Evolutionary conservation across 1,139 yeast genomes (phyloP), one percentile per base, ranked within the genome.

Genomic region (Wickerhamomyces sp.): DNA sequence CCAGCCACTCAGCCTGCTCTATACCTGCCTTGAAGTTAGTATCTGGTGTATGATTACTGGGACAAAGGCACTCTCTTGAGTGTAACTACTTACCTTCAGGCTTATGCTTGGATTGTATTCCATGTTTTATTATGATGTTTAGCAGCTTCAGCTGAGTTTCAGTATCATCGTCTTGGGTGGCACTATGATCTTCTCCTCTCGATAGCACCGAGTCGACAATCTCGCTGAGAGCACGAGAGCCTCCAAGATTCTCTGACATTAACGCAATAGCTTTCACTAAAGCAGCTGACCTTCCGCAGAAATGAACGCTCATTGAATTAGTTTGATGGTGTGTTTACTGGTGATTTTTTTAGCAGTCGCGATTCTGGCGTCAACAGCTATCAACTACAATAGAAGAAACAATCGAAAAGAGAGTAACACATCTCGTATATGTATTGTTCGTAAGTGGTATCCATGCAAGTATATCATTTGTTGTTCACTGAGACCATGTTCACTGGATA

Each of bases 111-210:
- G 43, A 37, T 6, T 42, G 46, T 11, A 46, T 39, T 13, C 54
- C 55, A 29, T 46, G 48, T 26, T 41, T 45, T 27, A 52, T 43
- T 11, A 52, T 52, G 10, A 50, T 34, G 13, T 35, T 37, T 15
- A 52, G 27, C 14, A 32, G 34, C 38, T 45, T 42, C 23, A 42
- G 37, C 27, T 47, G 43, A 14, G 46, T 40, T 9, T 41, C 46
- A 27, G 33, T 11, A 13, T 34, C 44, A n/a, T 32, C 37, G 8
- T 36, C 29, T 3, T 40, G 15, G 9, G 26, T 37, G 15, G 23
- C 23, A 18, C 23, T 18, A 3, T 5, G 23, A 18, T 18, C 23
- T 18, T 18, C 23, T 18, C 23, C 23, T 18, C 45, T 43, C 11
- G 31, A 27, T 13, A 48, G 30, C 7, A 43, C 45, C 1, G 48